Evolutionary conservation across 495 filamentous ascomycete species (phyloP), one percentile per base, ranked within the genome.

Genomic region (Sphaerosporella brunnea): DNA sequence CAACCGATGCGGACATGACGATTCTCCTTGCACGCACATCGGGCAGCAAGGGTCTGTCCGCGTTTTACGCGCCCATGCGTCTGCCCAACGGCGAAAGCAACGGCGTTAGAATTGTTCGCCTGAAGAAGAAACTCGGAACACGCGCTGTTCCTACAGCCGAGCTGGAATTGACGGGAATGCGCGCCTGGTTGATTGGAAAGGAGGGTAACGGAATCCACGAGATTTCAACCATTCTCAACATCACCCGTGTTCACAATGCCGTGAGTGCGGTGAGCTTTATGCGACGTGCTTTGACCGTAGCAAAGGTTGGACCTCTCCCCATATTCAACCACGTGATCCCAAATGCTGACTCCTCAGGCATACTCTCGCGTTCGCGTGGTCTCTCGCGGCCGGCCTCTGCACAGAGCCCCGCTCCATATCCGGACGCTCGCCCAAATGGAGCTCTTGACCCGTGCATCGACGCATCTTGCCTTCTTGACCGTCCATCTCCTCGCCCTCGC

Each of bases 101-200:
- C 54, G 79, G 78, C 1, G 66, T 84, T 30, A 69, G 65, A 28
- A 80, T 84, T 54, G 72, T 75, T 36, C 73, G 78, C 0, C 64
- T 83, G 23, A 84, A 84, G 55, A 69, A 70, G 53, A 84, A 83
- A 50, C 66, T 83, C 26, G 80, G 80, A 38, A 82, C 80, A 2
- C 74, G 73, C 44, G 64, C 75, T 16, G 60, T 84, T 0, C 80
- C 79, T 0, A 83, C 79, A 0, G 80, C 79, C 3, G 80, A 85
- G 50, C 66, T 83, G 3, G 75, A 78, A 43, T 65, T 78, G 18
- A 64, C 64, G 10, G 67, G 65, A 13, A 74, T 73, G 63, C 70
- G 80, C 16, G 80, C 68, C 1, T 77, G 76, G 61, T 63, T 82
- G 2, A 62, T 85, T 35, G 80, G 80, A 18, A 58, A 63, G 8